These are phyloP conservation scores for Diaporthe sp. DNA, from an alignment of 2,329 filamentous ascomycete species.

Conservation along the genomic window DNA sequence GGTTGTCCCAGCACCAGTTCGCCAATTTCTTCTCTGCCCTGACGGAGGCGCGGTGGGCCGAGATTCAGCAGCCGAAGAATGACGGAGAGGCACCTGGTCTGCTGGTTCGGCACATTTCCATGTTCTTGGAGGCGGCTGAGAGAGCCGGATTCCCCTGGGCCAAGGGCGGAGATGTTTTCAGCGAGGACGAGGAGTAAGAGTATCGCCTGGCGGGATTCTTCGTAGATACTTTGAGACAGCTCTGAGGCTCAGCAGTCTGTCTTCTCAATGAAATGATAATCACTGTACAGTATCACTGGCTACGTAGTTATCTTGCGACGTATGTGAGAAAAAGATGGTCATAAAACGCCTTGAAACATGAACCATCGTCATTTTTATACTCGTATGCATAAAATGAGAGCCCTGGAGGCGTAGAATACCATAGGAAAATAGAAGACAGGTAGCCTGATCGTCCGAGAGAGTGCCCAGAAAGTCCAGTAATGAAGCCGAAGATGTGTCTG, in stretches of 20 bases:
- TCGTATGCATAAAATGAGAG: background rate
- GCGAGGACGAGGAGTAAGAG: background rate
- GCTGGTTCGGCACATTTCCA: background rate
- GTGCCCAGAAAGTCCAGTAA: too few relatives aligned
- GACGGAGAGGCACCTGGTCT: background rate
- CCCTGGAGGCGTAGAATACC: background rate
- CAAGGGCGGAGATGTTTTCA: background rate
- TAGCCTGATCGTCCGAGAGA: background rate
- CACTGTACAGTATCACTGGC: background rate
- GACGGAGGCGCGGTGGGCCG: background rate
- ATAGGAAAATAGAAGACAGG: background rate
- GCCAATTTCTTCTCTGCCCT: background rate
- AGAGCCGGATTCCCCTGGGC: background rate
- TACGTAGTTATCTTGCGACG: too few relatives aligned
- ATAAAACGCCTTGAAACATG: too few relatives aligned
- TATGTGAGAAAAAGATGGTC: too few relatives aligned
- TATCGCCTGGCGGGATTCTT: background rate
- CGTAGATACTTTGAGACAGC: background rate
- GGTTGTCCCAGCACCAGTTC: background rate
- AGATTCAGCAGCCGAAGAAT: background rate
- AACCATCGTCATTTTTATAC: background rate
- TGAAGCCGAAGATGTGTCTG: background rate
- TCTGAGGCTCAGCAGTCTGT: background rate
- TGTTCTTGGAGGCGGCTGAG: conserved; percentile 4
- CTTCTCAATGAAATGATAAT: background rate